Base-by-base conservation (phyloP, 2,329 filamentous ascomycete genomes). In the Calonectria pseudoturangicola region DNA sequence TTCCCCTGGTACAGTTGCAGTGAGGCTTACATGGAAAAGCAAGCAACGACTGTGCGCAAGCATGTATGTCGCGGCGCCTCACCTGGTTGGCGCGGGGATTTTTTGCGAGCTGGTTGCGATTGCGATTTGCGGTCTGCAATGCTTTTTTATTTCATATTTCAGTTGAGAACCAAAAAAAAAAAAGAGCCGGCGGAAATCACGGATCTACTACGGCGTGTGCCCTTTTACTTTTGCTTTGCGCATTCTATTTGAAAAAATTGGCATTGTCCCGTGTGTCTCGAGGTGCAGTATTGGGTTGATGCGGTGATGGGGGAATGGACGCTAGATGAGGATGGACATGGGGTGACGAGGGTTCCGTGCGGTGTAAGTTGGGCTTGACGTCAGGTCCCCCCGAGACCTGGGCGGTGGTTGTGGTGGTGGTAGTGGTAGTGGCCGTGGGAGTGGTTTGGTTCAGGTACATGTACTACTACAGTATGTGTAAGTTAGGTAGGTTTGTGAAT, bases 301-400 rank as follows among this genome's bases (percentile, higher is more conserved):
- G 62, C 43, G 68, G 68, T 66, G 68, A 70, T 66, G 62, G 33
- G 25, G 66, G 48, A 66, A 54, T 60, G 51, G 2, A 33, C 25
- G 12, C 12, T 25, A 45, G 50, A 48, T 58, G 39, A 64, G 21
- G 43, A 63, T 68, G 45, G 66, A 25, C 56, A 68, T 63, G 54
- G 54, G 66, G 45, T 54, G 66, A 68, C 43, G 56, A 60, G 58
- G 41, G 58, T 63, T 63, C 58, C 58, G 58, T 63, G 58, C 27
- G 16, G 58, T 47, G 58, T 47, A 63, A 60, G 54, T 60, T 60
- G 54, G 13, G 54, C 33, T 43, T 60, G 54, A 60, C 54, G 54
- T 60, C 54, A 60, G 54, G 45, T 9, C 9, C n/a, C n/a, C 21
- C 45, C n/a, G n/a, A 25, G 9, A n/a, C 8, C 33, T 9, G 8